Conservation (phyloP, 192 early-diverging fungal species). For the Coemansia sp. region DNA sequence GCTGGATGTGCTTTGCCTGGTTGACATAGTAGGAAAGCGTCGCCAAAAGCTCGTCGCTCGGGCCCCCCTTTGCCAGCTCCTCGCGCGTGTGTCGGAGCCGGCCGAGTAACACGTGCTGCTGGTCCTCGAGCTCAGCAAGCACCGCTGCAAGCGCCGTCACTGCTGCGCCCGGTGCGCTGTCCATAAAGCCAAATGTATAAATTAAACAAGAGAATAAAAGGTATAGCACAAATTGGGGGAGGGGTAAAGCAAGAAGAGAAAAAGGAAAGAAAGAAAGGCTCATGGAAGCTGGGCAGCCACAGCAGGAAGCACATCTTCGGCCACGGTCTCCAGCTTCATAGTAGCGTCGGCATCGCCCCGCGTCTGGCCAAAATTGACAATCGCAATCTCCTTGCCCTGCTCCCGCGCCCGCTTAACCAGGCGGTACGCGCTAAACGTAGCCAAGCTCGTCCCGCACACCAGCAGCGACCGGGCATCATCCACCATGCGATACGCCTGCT, state of each 20-base stretch:
- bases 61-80: constrained; percentile 12
- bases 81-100: constrained; percentile 15
- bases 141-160: constrained; percentile 16
- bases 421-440: constrained; percentile 81
- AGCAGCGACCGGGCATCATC: constrained; percentile 62
- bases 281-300: constrained; percentile 13
- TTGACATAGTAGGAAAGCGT: constrained; percentile 39
- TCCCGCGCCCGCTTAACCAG: constrained; percentile 66
- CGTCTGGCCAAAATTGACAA: constrained; percentile 75
- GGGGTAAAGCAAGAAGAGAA: no score
- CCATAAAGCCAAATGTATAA: constrained; percentile 10
- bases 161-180: constrained; percentile 6
- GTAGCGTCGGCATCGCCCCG: constrained; percentile 61
- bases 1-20: constrained; percentile 33
- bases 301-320: constrained; percentile 28
- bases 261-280: no score
- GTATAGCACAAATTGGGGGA: no score
- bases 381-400: constrained; percentile 58
- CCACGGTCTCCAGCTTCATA: constrained; percentile 25
- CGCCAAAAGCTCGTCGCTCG: constrained; percentile 22
- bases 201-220: not conserved
- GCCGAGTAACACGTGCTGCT: constrained; percentile 22
- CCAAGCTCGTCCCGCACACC: constrained; percentile 76
- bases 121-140: constrained; percentile 24
- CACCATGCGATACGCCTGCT: constrained; percentile 58